Base-by-base conservation (phyloP, 1,284 basidiomycete species). In the Volvariella volvacea region DNA sequence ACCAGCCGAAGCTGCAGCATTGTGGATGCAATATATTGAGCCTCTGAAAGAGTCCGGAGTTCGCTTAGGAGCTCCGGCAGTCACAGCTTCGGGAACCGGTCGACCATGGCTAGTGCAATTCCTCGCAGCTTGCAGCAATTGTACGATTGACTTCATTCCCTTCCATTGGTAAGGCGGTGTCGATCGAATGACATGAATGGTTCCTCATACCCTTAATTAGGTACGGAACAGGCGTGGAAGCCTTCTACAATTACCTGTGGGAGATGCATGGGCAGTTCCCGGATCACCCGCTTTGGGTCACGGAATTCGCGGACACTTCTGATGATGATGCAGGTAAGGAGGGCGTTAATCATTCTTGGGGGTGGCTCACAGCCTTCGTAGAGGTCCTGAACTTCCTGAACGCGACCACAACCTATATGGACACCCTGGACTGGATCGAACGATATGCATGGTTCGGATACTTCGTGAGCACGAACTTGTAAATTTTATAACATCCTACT, bases 1-100 rank as follows among this genome's bases (percentile, higher is more conserved):
- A 30, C 70, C 80, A 4, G 52, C 55, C 4, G 64, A 70, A 12
- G 81, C 78, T 36, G 79, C 78, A 8, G 49, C 59, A 4, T 62
- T 83, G 38, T 89, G 82, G 82, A 73, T 70, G 56, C 61, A 78
- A 57, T 74, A 80, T 58, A 72, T 86, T 41, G 58, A 79, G 41
- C 82, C 83, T 14, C 62, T 86, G 48, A 69, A 71, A 49, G 45
- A 54, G 9, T 46, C 64, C 17, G 83, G 82, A 4, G 69, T 80
- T 50, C 61, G 69, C 28, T 65, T 83, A 16, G 74, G 81, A 48
- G 71, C 71, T n/a, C 85, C 86, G 9, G 80, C 83, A 17, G 74
- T 80, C 33, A 83, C 83, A 28, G 77, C 73, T 15, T 71, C 70
- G 19, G 65, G 69, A 0, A 68, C 66, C 30, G 86, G 83, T 33